Conservation (phyloP, 768 basidiomycete species). For the Lactarius hatsudake region DNA sequence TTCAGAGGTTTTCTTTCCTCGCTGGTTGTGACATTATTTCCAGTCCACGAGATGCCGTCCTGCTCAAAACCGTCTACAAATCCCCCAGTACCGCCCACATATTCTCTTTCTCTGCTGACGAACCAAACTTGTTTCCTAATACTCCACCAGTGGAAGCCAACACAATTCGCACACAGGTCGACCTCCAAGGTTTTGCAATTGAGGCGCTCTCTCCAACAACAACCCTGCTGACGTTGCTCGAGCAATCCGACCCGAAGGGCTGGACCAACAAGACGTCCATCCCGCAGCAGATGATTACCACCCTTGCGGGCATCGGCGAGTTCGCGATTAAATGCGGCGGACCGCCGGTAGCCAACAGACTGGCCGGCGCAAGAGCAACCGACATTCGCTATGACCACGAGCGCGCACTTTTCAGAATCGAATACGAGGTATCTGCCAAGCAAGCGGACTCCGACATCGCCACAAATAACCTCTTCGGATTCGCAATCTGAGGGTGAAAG, state of each 20-base stretch:
- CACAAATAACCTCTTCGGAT: constrained; percentile 20
- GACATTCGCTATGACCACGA: constrained; percentile 87
- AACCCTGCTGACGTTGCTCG: constrained; percentile 87
- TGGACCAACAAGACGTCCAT: constrained; percentile 96
- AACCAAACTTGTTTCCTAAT: constrained; percentile 78
- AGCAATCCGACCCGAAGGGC: constrained; percentile 96
- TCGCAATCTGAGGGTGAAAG: constrained; percentile 26
- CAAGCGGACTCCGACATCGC: constrained; percentile 37
- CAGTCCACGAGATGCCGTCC: constrained; percentile 86
- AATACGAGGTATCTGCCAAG: constrained; percentile 71
- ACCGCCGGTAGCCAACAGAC: constrained; percentile 84
- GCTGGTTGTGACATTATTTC: constrained; percentile 18
- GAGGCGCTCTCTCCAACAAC: constrained; percentile 94
- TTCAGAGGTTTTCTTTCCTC: constrained; percentile 26
- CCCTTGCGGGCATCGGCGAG: constrained; percentile 89
- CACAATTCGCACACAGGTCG: constrained; percentile 91
- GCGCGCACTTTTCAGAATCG: constrained; percentile 71
- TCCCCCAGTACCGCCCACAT: constrained; percentile 93
- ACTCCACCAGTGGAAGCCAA: constrained; percentile 66
- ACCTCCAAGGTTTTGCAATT: constrained; percentile 98
- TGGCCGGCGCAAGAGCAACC: constrained; percentile 73
- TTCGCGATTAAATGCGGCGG: constrained; percentile 95
- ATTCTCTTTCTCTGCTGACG: constrained; percentile 92
- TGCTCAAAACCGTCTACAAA: constrained; percentile 95
- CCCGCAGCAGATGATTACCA: constrained; percentile 89